Evolutionary conservation across 2,329 filamentous ascomycete species (phyloP).

Genomic region (Corinectria fuckeliana): DNA sequence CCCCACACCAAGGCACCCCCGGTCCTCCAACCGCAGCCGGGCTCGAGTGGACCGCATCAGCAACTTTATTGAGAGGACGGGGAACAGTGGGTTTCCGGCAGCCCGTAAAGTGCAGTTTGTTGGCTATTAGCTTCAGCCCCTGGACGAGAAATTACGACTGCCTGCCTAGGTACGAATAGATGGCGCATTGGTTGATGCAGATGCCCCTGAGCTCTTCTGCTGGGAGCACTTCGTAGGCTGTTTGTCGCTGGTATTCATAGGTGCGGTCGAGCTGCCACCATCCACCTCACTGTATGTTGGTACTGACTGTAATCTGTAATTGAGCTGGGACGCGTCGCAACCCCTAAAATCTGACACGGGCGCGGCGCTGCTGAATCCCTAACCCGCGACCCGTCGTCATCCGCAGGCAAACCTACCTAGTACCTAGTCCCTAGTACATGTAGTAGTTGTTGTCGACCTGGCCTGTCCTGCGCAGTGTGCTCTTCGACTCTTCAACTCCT

Average conservation of each 20-base stretch:
- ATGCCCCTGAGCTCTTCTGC: not conserved
- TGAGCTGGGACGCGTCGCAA: conserved; percentile 13
- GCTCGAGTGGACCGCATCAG: not conserved
- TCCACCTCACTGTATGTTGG: not conserved
- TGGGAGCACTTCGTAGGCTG: not conserved
- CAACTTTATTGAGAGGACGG: not conserved
- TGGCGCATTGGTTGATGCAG: not conserved
- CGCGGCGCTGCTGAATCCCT: conserved; percentile 17
- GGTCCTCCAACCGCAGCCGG: not conserved
- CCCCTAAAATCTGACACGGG: conserved; percentile 17
- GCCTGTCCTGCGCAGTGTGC: conserved; percentile 1
- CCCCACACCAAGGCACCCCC: not conserved
- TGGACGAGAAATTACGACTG: conserved; percentile 13
- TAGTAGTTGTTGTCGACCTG: conserved; percentile 11
- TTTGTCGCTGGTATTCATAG: no score
- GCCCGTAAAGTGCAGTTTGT: conserved; percentile 7
- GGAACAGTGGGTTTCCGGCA: conserved; percentile 7
- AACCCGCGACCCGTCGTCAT: conserved; percentile 13
- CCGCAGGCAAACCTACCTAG: conserved; percentile 9
- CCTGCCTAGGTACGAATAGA: not conserved
- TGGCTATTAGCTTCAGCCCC: conserved; percentile 17
- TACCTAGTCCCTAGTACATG: no score
- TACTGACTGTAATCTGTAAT: not conserved
- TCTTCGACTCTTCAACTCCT: not conserved
- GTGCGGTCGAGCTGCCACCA: no score